Conservation (phyloP, 2,329 filamentous ascomycete genomes). For the Pestalotiopsis sp. region DNA sequence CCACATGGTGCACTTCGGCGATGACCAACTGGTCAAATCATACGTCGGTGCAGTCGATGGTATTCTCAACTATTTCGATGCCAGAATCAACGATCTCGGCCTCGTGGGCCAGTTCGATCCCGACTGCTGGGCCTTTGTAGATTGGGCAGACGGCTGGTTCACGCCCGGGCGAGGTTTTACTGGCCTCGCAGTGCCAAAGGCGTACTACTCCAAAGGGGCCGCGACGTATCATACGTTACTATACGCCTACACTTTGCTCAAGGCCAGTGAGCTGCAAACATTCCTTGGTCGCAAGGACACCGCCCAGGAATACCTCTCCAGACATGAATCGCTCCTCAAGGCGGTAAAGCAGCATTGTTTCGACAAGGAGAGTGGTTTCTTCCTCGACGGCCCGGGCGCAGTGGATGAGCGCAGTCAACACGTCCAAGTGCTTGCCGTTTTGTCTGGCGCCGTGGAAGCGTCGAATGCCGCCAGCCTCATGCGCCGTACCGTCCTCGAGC, state of each 20-base stretch:
- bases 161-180: constrained; percentile 14
- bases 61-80: constrained; percentile 16
- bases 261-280: constrained; percentile 13
- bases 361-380: constrained; percentile 26
- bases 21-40: constrained; percentile 15
- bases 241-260: constrained; percentile 17
- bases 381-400: constrained; percentile 26
- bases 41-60: constrained; percentile 14
- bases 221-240: constrained; percentile 20
- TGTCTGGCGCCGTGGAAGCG: constrained; percentile 15
- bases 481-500: constrained; percentile 14
- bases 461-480: constrained; percentile 20
- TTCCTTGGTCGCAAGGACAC: constrained; percentile 17
- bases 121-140: constrained; percentile 35
- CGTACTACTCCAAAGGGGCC: constrained; percentile 16
- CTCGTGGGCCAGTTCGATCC: constrained; percentile 23
- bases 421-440: constrained; percentile 32
- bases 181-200: constrained; percentile 13
- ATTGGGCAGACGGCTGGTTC: constrained; percentile 35
- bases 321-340: constrained; percentile 20
- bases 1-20: constrained; percentile 33
- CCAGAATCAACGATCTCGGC: constrained; percentile 14
- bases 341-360: constrained; percentile 31
- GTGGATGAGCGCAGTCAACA: constrained; percentile 31
- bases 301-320: constrained; percentile 26